These are phyloP conservation scores for Tilletiaria anomala DNA, from an alignment of 1,284 basidiomycete species.

Conservation along the genomic window DNA sequence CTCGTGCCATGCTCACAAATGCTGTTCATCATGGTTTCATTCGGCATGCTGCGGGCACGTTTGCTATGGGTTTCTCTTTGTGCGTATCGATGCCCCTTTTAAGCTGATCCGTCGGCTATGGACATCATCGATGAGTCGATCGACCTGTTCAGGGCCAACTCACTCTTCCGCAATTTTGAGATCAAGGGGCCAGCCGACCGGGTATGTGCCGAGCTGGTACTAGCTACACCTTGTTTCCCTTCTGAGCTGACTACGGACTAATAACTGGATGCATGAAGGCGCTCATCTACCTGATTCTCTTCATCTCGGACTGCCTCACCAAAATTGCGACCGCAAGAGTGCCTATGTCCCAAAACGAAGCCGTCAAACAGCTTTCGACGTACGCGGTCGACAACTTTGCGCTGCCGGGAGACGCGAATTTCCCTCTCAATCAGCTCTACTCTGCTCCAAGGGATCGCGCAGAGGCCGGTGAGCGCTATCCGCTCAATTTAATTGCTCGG, in stretches of 20 bases:
- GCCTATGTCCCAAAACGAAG: conserved; percentile 51
- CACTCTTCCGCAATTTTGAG: conserved; percentile 98
- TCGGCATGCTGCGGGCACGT: not conserved
- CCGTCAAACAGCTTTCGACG: conserved; percentile 72
- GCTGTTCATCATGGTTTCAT: too few species aligned
- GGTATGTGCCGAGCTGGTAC: conserved; percentile 19
- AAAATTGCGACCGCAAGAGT: conserved; percentile 28
- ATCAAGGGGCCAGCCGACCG: conserved; percentile 95
- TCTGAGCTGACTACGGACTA: too few species aligned
- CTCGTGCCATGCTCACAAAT: not conserved
- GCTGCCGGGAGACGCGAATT: conserved; percentile 88
- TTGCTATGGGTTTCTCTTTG: not conserved
- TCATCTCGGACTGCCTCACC: conserved; percentile 88
- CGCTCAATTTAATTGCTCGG: not conserved
- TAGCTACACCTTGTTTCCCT: too few species aligned
- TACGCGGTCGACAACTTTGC: conserved; percentile 76
- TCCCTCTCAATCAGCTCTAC: conserved; percentile 85
- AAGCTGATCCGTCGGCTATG: conserved; percentile 58
- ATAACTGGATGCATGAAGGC: too few species aligned
- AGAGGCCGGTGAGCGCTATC: conserved; percentile 70
- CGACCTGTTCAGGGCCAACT: conserved; percentile 95
- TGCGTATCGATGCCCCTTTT: not conserved
- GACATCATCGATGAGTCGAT: conserved; percentile 95
- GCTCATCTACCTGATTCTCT: conserved; percentile 94
- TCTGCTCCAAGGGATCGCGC: conserved; percentile 59